Base-by-base conservation (phyloP, 2,329 filamentous ascomycete species). In the Shiraia bambusicola region DNA sequence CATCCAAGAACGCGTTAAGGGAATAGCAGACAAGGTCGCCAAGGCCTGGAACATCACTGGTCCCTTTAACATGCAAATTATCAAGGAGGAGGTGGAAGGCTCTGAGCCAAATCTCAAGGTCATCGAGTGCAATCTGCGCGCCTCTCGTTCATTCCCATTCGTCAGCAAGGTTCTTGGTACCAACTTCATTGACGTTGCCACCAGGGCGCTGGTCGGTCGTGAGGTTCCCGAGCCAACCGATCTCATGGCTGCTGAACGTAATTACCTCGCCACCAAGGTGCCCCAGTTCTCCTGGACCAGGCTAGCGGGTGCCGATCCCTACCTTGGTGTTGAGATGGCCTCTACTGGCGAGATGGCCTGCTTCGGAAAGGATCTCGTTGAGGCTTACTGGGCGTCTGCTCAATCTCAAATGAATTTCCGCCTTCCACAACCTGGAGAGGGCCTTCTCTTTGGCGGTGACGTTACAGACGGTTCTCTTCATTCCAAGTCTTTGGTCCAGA, bases 51-150 rank as follows among this genome's bases (percentile, higher is more conserved):
- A 81, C 65, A 97, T 97, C 70, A 97, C 90, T 14, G 93, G 93
- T 40, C 93, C 93, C 45, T 98, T 97, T 83, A 98, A 98, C 80
- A 97, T 98, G 92, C 93, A 98, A 69, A 95, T 98, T 72, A 97
- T 98, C 80, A 95, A 95, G 76, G 89, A 88, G 10, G 77, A 86
- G 61, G 82, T 86, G 24, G 83, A 88, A 45, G 87, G 87, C 43
- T 85, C 84, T 41, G 80, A 86, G 63, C 82, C 87, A 25, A 77
- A 81, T 19, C 81, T 97, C 54, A 96, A 96, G 79, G 92, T 97
- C 63, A 97, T 97, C 51, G 92, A 97, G 74, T 97, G 92, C 77
- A 97, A 97, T 72, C 83, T 97, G 49, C 92, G 92, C 69, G 93
- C 92, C 42, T 97, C 92, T 46, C 90, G 92, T 50, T 97, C 92